Conservation (phyloP, 2,329 filamentous ascomycete species). For the Akanthomyces dipterigenus region DNA sequence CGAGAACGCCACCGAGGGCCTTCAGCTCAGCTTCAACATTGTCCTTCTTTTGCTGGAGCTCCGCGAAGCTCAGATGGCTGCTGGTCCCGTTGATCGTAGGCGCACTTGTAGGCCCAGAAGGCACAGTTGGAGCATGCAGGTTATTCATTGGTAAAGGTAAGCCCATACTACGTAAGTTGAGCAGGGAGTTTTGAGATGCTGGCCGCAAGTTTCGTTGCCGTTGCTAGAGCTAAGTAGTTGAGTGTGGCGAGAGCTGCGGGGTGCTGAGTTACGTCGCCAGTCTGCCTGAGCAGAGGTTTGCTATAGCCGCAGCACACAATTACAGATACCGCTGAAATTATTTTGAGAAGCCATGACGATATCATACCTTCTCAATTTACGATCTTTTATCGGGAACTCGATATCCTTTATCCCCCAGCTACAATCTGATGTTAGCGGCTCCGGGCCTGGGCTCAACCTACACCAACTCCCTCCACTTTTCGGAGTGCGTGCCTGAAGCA, state of each 20-base stretch:
- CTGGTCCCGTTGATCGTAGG: slow-evolving; percentile 54
- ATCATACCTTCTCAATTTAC: background rate
- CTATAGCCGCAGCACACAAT: background rate
- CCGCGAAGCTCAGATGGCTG: slow-evolving; percentile 61
- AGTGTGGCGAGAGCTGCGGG: slow-evolving; percentile 1
- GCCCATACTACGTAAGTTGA: background rate
- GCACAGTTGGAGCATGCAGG: slow-evolving; percentile 51
- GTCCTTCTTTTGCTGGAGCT: slow-evolving; percentile 81
- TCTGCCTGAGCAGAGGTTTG: background rate
- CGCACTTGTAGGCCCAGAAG: slow-evolving; percentile 68
- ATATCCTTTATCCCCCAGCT: too few species aligned
- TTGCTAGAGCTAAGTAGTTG: background rate
- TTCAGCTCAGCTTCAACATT: slow-evolving; percentile 79
- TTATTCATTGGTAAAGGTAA: slow-evolving; percentile 39
- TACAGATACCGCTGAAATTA: background rate
- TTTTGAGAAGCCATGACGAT: background rate
- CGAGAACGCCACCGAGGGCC: slow-evolving; percentile 77
- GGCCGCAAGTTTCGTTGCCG: background rate
- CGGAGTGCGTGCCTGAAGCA: background rate
- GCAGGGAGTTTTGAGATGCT: background rate
- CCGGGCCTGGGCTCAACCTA: background rate
- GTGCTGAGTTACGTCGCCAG: slow-evolving; percentile 4
- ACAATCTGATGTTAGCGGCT: background rate
- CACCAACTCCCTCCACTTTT: background rate
- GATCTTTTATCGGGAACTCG: too few species aligned